Evolutionary conservation across 768 basidiomycete genomes (phyloP).

Genomic region (Amanita molliuscula): DNA sequence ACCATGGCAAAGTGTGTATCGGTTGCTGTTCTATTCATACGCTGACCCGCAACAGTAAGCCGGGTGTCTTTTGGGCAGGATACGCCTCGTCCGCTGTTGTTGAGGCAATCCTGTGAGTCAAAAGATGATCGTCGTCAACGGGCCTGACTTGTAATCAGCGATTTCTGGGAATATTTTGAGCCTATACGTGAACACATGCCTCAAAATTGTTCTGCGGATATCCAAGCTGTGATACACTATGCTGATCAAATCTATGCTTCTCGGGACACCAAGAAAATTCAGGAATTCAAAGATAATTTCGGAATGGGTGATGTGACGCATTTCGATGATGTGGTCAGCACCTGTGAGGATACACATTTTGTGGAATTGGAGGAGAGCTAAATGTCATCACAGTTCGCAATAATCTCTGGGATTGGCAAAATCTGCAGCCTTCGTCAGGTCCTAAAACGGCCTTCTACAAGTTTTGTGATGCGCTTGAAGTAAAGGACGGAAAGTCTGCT

Average conservation of each 20-base stretch:
- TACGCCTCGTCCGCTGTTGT: conserved; percentile 62
- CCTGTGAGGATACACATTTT: conserved; percentile 29
- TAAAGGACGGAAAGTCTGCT: conserved; percentile 43
- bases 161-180: conserved; percentile 68
- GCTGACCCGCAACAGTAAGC: conserved; percentile 29
- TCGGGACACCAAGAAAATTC: conserved; percentile 34
- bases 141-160: conserved; percentile 16
- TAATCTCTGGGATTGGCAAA: conserved; percentile 63
- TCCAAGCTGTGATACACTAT: conserved; percentile 50
- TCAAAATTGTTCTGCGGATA: conserved; percentile 62
- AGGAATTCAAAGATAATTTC: conserved; percentile 45
- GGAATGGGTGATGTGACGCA: conserved; percentile 49
- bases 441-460: conserved; percentile 37
- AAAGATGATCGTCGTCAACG: not conserved
- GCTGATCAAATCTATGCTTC: conserved; percentile 47
- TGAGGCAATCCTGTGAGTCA: conserved; percentile 40
- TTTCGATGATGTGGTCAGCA: conserved; percentile 56
- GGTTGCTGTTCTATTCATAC: not conserved
- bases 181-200: conserved; percentile 63
- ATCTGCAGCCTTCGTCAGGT: conserved; percentile 40
- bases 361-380: conserved; percentile 26
- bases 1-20: conserved; percentile 54
- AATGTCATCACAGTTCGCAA: conserved; percentile 36
- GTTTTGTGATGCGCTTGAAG: conserved; percentile 63
- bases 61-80: conserved; percentile 53